These are phyloP conservation scores for Globisporangium carolinianum DNA, from an alignment of 352 stramenopile species.

Conservation along the genomic window DNA sequence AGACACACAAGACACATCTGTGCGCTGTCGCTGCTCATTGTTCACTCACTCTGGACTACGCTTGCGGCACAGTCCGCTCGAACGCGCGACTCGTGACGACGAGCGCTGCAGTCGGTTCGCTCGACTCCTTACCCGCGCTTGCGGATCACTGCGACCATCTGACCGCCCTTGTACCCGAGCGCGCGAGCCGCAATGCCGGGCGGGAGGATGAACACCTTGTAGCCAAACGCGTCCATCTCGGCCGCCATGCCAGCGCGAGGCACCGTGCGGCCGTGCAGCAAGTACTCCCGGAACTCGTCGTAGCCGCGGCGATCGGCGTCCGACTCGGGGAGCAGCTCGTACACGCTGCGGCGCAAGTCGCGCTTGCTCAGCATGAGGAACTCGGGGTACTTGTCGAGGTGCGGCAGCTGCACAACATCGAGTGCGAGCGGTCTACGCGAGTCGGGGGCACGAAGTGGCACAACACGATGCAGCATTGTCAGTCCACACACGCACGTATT, in stretches of 20 bases:
- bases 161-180: conserved; percentile 62
- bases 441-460: not conserved
- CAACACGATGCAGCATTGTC: not conserved
- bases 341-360: conserved; percentile 46
- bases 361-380: conserved; percentile 61
- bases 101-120: too few relatives aligned
- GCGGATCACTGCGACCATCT: conserved; percentile 68
- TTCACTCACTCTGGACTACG: too few relatives aligned
- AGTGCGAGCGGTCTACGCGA: conserved; percentile 44
- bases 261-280: conserved; percentile 42
- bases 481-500: too few relatives aligned
- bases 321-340: conserved; percentile 56
- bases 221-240: conserved; percentile 57
- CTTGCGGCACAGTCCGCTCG: too few relatives aligned
- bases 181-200: conserved; percentile 49
- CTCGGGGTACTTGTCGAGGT: conserved; percentile 45
- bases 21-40: too few relatives aligned
- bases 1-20: too few relatives aligned
- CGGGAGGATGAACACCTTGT: conserved; percentile 75
- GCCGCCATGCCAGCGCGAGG: conserved; percentile 42
- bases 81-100: too few relatives aligned
- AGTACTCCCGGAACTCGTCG: conserved; percentile 56
- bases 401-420: conserved; percentile 54
- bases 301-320: conserved; percentile 48
- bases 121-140: conserved; percentile 6